A percentile compares a stretch with the other conserved stretches of the same genome.
phyloP scores from a whole-genome alignment of 805 yeast genomes.

The Candida pini region DNA sequence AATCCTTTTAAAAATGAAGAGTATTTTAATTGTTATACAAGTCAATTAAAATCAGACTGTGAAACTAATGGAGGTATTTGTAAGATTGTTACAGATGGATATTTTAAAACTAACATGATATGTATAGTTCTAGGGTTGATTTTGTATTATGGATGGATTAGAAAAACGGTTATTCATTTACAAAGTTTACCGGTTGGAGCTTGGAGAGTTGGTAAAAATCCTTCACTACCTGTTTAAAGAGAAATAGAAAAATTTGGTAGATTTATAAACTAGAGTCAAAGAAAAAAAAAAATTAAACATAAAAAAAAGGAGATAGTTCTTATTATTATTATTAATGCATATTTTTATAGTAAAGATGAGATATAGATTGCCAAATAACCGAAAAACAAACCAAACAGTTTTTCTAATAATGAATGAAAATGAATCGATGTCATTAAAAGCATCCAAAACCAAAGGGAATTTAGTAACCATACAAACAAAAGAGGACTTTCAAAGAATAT shows the following conservation, averaged over 20 bases:
- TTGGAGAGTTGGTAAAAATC: conserved; percentile 55
- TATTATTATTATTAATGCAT: neutral
- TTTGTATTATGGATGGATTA: conserved; percentile 62
- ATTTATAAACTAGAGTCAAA: neutral
- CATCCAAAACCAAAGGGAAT: conserved; percentile 78
- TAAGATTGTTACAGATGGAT: conserved; percentile 64
- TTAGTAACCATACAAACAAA: conserved; percentile 29
- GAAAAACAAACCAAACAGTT: conserved; percentile 61
- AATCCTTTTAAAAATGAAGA: conserved; percentile 22
- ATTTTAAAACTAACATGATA: conserved; percentile 66
- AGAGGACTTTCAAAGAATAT: conserved; percentile 18
- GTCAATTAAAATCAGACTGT: conserved; percentile 44
- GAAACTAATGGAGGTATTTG: conserved; percentile 50
- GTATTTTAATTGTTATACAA: conserved; percentile 26
- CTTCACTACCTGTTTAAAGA: conserved; percentile 6
- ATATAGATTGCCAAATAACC: conserved; percentile 47
- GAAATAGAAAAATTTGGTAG: neutral
- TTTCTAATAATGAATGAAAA: conserved; percentile 79
- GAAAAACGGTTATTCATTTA: conserved; percentile 51
- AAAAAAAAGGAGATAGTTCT: neutral
- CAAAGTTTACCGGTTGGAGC: conserved; percentile 69
- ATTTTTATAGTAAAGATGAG: conserved; percentile 4
- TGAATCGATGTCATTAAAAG: conserved; percentile 74
- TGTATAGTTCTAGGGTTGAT: conserved; percentile 65
- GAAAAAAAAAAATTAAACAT: neutral